phyloP scores from a whole-genome alignment of 2,329 filamentous ascomycete genomes.

The Phialophora verrucosa region DNA sequence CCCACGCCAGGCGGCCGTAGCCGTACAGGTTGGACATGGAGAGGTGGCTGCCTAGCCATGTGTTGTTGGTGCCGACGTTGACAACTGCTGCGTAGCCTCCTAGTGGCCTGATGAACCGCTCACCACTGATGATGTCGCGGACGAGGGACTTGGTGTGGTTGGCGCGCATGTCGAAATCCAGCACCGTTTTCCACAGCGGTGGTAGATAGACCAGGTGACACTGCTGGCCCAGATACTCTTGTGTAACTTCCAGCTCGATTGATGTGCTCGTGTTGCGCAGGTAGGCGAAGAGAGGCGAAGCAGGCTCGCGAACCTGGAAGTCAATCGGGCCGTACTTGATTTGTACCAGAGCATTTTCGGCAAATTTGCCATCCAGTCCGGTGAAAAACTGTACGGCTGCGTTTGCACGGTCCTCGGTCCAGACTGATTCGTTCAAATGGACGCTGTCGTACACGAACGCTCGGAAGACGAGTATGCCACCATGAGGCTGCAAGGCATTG shows the following conservation, averaged over 20 bases:
- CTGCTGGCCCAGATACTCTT: slow-evolving; percentile 75
- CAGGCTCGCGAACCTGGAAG: slow-evolving; percentile 73
- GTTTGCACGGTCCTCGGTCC: slow-evolving; percentile 72
- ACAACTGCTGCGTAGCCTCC: slow-evolving; percentile 70
- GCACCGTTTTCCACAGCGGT: slow-evolving; percentile 70
- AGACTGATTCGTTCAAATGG: slow-evolving; percentile 61
- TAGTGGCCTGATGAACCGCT: slow-evolving; percentile 62
- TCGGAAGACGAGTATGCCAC: slow-evolving; percentile 71
- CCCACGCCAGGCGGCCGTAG: slow-evolving; percentile 71
- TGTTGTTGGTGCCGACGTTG: slow-evolving; percentile 69
- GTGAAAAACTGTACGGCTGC: slow-evolving; percentile 72
- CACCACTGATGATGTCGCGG: slow-evolving; percentile 65
- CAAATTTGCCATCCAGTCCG: slow-evolving; percentile 67
- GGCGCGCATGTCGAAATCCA: slow-evolving; percentile 70
- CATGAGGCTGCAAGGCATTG: slow-evolving; percentile 60
- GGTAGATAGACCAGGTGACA: slow-evolving; percentile 71
- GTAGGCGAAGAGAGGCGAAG: slow-evolving; percentile 67
- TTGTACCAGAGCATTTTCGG: slow-evolving; percentile 73
- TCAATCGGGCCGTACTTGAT: slow-evolving; percentile 78
- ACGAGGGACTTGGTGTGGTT: slow-evolving; percentile 63
- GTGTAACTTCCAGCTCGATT: slow-evolving; percentile 70
- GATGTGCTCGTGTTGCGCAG: slow-evolving; percentile 56
- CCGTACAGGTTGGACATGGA: slow-evolving; percentile 75
- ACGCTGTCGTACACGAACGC: slow-evolving; percentile 72
- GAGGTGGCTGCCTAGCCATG: slow-evolving; percentile 72